Conservation (phyloP, 805 yeast species). For the Myxozyma udenii region DNA sequence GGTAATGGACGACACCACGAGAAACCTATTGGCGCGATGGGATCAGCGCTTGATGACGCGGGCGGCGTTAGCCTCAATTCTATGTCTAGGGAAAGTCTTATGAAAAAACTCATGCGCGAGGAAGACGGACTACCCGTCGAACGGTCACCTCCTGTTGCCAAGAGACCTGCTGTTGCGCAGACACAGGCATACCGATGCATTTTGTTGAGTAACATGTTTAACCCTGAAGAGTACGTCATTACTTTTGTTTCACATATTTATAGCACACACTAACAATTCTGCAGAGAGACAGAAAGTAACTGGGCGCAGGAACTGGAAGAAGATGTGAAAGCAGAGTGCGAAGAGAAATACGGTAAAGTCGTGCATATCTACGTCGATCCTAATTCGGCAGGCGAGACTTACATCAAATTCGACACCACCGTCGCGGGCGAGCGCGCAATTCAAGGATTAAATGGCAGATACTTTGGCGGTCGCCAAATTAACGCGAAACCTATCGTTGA, state of each 20-base stretch:
- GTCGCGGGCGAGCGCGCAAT: slow-evolving; percentile 35
- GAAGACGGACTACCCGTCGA: slow-evolving; percentile 32
- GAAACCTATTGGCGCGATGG: slow-evolving; percentile 22
- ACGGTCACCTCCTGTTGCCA: slow-evolving; percentile 6
- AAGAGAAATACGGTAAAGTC: slow-evolving; percentile 39
- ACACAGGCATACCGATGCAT: slow-evolving; percentile 34
- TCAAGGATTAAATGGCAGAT: slow-evolving; percentile 38
- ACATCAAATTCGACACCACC: slow-evolving; percentile 34
- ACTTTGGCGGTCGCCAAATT: slow-evolving; percentile 38
- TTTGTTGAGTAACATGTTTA: slow-evolving; percentile 37
- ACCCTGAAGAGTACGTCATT: slow-evolving; percentile 34
- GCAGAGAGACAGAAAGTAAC: slow-evolving; percentile 37
- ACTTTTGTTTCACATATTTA: not conserved
- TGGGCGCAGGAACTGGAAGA: slow-evolving; percentile 40
- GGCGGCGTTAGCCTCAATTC: slow-evolving; percentile 31
- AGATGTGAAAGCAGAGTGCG: slow-evolving; percentile 40
- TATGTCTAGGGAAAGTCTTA: slow-evolving; percentile 35
- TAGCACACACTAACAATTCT: not conserved
- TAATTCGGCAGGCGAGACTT: slow-evolving; percentile 37
- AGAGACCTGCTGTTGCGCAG: slow-evolving; percentile 3
- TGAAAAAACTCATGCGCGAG: slow-evolving; percentile 37
- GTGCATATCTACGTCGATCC: slow-evolving; percentile 36
- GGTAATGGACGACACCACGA: slow-evolving; percentile 17
- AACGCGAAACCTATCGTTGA: slow-evolving; percentile 36
- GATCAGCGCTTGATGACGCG: slow-evolving; percentile 30